These are phyloP conservation scores for Yamagishiella unicocca DNA, from an alignment of 139 green algal genomes.

Conservation along the genomic window DNA sequence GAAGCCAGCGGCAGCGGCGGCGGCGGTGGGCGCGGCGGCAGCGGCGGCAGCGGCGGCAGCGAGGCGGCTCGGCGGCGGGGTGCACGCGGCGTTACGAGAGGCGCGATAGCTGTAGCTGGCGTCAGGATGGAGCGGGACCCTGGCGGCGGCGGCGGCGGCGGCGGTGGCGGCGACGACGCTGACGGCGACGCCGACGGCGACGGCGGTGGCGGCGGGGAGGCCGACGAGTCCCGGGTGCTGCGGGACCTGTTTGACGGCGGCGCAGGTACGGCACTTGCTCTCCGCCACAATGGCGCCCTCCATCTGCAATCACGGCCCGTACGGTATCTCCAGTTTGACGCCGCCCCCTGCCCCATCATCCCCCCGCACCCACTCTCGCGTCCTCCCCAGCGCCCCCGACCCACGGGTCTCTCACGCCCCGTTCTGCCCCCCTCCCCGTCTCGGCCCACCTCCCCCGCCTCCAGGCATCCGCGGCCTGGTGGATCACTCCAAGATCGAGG, in stretches of 20 bases:
- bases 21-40: slow-evolving; percentile 8
- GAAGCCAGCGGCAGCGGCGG: slow-evolving; percentile 11
- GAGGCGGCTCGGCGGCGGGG: no score
- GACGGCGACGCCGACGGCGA: not conserved
- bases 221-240: slow-evolving; percentile 79
- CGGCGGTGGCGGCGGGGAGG: not conserved
- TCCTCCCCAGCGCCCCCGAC: no score
- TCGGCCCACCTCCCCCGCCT: not conserved
- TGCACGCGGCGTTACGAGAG: no score
- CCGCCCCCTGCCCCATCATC: no score
- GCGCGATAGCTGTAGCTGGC: not conserved
- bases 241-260: slow-evolving; percentile 90
- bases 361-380: no score
- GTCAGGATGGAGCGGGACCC: no score
- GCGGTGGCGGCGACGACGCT: not conserved
- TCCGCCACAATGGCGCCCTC: no score
- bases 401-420: no score
- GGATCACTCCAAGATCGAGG: slow-evolving; percentile 89
- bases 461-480: slow-evolving; percentile 75
- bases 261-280: slow-evolving; percentile 56
- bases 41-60: not conserved
- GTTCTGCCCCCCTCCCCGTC: no score
- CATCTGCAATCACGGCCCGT: no score
- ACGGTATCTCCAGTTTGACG: no score
- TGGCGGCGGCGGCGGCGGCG: not conserved